Percentiles rank a stretch among this genome's conserved stretches.
These are phyloP conservation scores for Rosa chinensis DNA, from an alignment of 306 rosid species.

Conservation along the genomic window DNA sequence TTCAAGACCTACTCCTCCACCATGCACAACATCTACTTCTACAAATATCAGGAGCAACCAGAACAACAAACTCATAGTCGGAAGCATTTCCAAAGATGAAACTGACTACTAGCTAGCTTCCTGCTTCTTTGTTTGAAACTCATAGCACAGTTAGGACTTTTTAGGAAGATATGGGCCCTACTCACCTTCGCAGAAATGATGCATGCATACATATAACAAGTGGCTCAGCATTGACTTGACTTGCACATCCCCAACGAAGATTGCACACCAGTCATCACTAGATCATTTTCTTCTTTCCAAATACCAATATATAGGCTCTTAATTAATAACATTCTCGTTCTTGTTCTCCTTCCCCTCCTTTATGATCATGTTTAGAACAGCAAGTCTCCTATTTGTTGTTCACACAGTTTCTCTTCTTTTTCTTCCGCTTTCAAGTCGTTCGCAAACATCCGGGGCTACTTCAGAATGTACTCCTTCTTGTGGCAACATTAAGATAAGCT, in stretches of 20 bases:
- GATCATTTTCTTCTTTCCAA: no score
- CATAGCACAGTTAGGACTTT: no score
- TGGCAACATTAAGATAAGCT: background rate
- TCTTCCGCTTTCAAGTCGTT: background rate
- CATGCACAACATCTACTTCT: background rate
- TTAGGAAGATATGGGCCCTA: background rate
- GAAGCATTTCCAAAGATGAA: background rate
- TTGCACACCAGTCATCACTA: no score
- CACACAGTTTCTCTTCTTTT: background rate
- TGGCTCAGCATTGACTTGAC: background rate
- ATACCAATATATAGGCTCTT: no score
- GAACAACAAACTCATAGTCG: background rate
- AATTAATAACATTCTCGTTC: background rate
- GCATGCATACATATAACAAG: background rate
- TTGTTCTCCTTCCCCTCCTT: background rate
- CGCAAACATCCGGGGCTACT: background rate
- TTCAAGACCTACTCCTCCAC: constrained; percentile 2
- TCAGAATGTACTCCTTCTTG: background rate
- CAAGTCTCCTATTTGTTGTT: background rate
- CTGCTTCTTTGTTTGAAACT: background rate
- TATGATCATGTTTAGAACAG: background rate
- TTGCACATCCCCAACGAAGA: no score
- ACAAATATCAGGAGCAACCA: background rate
- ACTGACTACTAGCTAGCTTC: background rate
- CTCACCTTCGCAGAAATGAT: background rate